Evolutionary conservation across 2,329 filamentous ascomycete species (phyloP).

Genomic region (Phialocephala sp.): DNA sequence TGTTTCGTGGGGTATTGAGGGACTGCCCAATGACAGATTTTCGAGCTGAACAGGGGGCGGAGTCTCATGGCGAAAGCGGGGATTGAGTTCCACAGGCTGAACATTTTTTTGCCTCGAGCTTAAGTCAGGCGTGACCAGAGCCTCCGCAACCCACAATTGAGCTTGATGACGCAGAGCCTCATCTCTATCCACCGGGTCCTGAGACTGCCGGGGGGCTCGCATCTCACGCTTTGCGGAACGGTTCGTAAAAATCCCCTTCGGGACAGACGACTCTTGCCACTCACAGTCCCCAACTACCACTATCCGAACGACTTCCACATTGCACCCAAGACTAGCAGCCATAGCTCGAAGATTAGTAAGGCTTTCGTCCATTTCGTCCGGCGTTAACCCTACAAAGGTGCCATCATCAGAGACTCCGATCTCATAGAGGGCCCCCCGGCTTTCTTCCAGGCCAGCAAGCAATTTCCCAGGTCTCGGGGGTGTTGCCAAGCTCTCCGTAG

Average conservation of each 20-base stretch:
- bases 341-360: slow-evolving; percentile 84
- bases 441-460: slow-evolving; percentile 86
- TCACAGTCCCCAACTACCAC: slow-evolving; percentile 87
- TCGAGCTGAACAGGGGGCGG: slow-evolving; percentile 5
- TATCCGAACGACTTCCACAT: slow-evolving; percentile 79
- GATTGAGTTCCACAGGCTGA: not conserved
- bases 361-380: slow-evolving; percentile 92
- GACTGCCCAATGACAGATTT: not conserved
- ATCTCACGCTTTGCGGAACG: slow-evolving; percentile 16
- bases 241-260: not conserved
- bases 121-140: slow-evolving; percentile 78
- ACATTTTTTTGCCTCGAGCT: slow-evolving; percentile 43
- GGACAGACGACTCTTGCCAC: slow-evolving; percentile 51
- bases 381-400: slow-evolving; percentile 83
- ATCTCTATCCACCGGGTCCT: not conserved
- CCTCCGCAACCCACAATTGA: slow-evolving; percentile 87
- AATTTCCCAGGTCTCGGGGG: slow-evolving; percentile 60
- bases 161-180: slow-evolving; percentile 47
- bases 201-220: not conserved
- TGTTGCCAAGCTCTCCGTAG: slow-evolving; percentile 52
- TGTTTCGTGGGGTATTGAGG: slow-evolving; percentile 17
- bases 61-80: slow-evolving; percentile 12
- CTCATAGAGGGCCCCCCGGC: slow-evolving; percentile 91
- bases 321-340: slow-evolving; percentile 90
- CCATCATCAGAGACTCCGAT: slow-evolving; percentile 97